These are phyloP conservation scores for Yamadazyma ubonensis DNA, from an alignment of 805 yeast genomes.

Conservation along the genomic window DNA sequence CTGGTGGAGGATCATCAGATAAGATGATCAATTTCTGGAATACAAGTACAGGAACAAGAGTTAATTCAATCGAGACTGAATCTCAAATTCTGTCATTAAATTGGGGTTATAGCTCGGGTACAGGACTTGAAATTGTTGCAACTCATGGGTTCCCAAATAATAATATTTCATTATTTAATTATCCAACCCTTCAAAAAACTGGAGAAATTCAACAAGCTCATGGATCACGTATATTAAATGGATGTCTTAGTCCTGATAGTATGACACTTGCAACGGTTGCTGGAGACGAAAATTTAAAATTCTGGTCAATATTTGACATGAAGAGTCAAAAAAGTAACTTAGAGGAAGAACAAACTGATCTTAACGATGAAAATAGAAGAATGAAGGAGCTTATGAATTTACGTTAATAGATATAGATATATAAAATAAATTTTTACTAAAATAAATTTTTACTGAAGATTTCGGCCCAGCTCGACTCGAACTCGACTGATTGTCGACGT, in stretches of 20 bases:
- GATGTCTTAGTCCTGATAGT: slow-evolving; percentile 87
- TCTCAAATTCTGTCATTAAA: slow-evolving; percentile 91
- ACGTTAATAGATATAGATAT: slow-evolving; percentile 15
- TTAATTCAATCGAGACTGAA: slow-evolving; percentile 85
- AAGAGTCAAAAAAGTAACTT: slow-evolving; percentile 9
- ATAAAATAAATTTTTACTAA: neutral
- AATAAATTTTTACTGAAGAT: neutral
- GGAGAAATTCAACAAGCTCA: slow-evolving; percentile 88
- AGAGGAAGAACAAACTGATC: slow-evolving; percentile 16
- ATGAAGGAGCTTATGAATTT: slow-evolving; percentile 28
- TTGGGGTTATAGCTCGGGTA: slow-evolving; percentile 80
- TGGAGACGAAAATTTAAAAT: slow-evolving; percentile 93
- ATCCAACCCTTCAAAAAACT: slow-evolving; percentile 80
- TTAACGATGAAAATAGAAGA: slow-evolving; percentile 20
- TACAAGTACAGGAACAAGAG: slow-evolving; percentile 82
- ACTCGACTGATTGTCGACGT: no score
- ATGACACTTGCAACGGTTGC: slow-evolving; percentile 91
- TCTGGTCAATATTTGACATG: slow-evolving; percentile 84
- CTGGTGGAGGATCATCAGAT: slow-evolving; percentile 96
- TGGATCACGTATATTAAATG: slow-evolving; percentile 79
- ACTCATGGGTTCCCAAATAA: slow-evolving; percentile 94
- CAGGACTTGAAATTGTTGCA: slow-evolving; percentile 83
- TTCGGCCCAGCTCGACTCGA: no score
- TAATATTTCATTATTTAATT: slow-evolving; percentile 77
- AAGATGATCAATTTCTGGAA: slow-evolving; percentile 93